phyloP scores from a whole-genome alignment of 164 flowering plant genomes.

The Nelumbo lutea region DNA sequence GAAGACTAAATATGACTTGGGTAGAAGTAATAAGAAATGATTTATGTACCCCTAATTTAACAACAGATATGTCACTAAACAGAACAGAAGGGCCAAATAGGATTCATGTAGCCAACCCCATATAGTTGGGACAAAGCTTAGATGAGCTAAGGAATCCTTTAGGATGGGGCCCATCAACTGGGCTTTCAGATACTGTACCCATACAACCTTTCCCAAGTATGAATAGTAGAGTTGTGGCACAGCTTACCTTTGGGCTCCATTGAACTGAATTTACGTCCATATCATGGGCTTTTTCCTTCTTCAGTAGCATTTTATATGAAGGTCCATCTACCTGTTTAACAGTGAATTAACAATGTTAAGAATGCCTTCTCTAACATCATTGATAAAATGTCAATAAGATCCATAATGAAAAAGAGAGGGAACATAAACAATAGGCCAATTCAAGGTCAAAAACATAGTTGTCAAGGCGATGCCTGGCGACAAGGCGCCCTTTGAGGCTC shows the following conservation, averaged over 20 bases:
- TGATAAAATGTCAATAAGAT: too few species aligned
- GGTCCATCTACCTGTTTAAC: constrained; percentile 61
- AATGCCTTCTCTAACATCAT: not conserved
- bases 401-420: too few species aligned
- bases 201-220: too few species aligned
- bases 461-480: too few species aligned
- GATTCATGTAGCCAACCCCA: not conserved
- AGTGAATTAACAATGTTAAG: not conserved
- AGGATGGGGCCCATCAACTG: not conserved
- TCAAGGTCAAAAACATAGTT: too few species aligned
- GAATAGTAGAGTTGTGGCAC: not conserved
- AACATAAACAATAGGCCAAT: too few species aligned
- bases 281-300: constrained; percentile 86
- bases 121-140: not conserved
- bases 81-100: not conserved
- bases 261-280: constrained; percentile 92
- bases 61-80: too few species aligned
- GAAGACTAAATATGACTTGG: too few species aligned
- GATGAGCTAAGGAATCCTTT: not conserved
- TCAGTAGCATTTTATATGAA: constrained; percentile 51
- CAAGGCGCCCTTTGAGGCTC: too few species aligned
- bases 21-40: too few species aligned
- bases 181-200: not conserved
- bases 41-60: too few species aligned
- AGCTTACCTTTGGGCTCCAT: constrained; percentile 75